Base-by-base conservation (phyloP, 1,284 basidiomycete species). In the Cutaneotrichosporon arboriforme region DNA sequence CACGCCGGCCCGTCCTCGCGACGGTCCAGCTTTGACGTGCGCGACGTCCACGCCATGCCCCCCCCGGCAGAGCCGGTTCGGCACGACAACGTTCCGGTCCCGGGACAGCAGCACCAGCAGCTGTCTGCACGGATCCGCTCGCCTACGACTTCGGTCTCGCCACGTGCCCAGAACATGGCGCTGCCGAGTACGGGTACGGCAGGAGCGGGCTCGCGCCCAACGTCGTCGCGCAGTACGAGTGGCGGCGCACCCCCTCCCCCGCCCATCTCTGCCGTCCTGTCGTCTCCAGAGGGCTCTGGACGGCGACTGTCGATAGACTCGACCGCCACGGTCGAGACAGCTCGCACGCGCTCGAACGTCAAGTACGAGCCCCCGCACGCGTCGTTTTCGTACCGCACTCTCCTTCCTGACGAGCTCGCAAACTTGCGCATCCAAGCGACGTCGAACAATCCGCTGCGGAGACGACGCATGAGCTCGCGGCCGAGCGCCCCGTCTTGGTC, bases 131-230 rank as follows among this genome's bases (percentile, higher is more conserved):
- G 15, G 46, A 18, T 65, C 5, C 59, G 67, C 15, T 73, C 70
- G 2, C 69, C 68, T 5, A 68, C 65, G 9, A 58, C 67, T 8
- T 70, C 69, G 3, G 59, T 70, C 13, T 73, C 72, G 2, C 71
- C 70, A 9, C 62, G 64, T 14, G 59, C 57, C 15, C 58, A 61
- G 23, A 52, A 62, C 50, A 54, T 59, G 4, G 34, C 55, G 4
- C 59, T 66, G 8, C 57, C 65, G 3, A 5, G 17, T n/a, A 48
- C 49, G 3, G 10, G 20, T 13, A 18, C 41, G 8, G 21, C 36
- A 9, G 26, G 35, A n/a, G 35, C 46, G 15, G 8, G 65, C 2
- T 57, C 68, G 5, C 49, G 54, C 5, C 52, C 62, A 2, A 60
- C 58, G 17, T 49, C 55, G 21, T 36, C 48, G 13, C 37, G 45